These are phyloP conservation scores for Crithidia fasciculata DNA, from an alignment of 208 protist genomes.

Conservation along the genomic window DNA sequence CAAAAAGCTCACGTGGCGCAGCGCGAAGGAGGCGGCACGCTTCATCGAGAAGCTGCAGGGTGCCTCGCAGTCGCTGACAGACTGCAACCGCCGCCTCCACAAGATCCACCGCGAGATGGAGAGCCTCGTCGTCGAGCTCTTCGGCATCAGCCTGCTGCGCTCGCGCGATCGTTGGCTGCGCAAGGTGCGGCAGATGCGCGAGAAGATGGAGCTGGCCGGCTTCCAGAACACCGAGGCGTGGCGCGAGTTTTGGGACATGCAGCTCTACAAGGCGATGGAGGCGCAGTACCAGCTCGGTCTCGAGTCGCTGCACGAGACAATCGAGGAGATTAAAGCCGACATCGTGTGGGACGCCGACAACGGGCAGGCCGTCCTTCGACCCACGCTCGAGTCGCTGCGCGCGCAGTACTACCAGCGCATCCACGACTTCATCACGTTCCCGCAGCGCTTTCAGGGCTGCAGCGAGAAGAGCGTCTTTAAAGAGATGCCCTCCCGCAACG, in stretches of 20 bases:
- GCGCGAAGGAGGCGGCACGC: constrained; percentile 72
- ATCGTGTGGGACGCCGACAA: constrained; percentile 89
- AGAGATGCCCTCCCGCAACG: constrained; percentile 91
- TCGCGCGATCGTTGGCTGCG: constrained; percentile 93
- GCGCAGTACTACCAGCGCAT: constrained; percentile 95
- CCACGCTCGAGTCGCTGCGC: constrained; percentile 92
- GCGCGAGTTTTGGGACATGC: constrained; percentile 97
- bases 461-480: constrained; percentile 65
- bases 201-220: constrained; percentile 85
- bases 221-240: constrained; percentile 94
- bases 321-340: constrained; percentile 93
- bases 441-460: constrained; percentile 92
- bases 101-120: constrained; percentile 90
- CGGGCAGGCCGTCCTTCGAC: constrained; percentile 81
- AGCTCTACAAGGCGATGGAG: constrained; percentile 98
- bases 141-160: constrained; percentile 93
- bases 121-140: constrained; percentile 85
- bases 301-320: constrained; percentile 91
- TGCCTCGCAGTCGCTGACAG: constrained; percentile 85
- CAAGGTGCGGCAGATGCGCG: constrained; percentile 85
- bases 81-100: constrained; percentile 94
- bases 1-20: constrained; percentile 87
- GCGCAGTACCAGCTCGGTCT: constrained; percentile 94
- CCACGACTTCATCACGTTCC: constrained; percentile 95
- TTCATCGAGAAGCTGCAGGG: constrained; percentile 87